These are phyloP conservation scores for Coelastrella sp. DNA, from an alignment of 139 green algal genomes.

Conservation along the genomic window DNA sequence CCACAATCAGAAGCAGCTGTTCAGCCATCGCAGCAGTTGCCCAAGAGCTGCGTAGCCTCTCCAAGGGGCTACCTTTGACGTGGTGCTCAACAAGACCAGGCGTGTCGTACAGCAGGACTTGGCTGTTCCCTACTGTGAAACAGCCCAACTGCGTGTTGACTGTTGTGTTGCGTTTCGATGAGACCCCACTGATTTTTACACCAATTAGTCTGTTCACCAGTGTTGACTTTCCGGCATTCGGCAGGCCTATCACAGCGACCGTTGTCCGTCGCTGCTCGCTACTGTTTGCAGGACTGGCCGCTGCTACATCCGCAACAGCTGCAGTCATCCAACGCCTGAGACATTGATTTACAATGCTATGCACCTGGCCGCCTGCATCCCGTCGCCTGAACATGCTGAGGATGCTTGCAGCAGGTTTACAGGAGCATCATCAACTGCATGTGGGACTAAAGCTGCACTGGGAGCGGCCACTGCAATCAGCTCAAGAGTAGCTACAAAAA, in stretches of 20 bases:
- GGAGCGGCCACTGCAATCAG: too few relatives aligned
- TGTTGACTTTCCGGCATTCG: slow-evolving; percentile 73
- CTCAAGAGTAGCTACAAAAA: too few relatives aligned
- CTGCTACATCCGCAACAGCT: too few relatives aligned
- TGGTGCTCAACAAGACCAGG: slow-evolving; percentile 70
- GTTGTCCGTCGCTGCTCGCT: slow-evolving; percentile 40
- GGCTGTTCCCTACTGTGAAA: slow-evolving; percentile 54
- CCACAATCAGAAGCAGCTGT: slow-evolving; percentile 77
- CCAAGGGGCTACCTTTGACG: slow-evolving; percentile 50
- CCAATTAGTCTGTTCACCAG: slow-evolving; percentile 70
- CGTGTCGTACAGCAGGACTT: slow-evolving; percentile 78
- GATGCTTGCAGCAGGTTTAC: too few relatives aligned
- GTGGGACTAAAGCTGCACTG: too few relatives aligned
- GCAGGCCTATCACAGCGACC: slow-evolving; percentile 63
- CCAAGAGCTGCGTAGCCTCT: slow-evolving; percentile 72
- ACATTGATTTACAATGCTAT: too few relatives aligned
- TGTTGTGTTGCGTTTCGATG: slow-evolving; percentile 88
- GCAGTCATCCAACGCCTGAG: too few relatives aligned
- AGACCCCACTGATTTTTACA: slow-evolving; percentile 80
- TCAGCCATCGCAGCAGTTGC: slow-evolving; percentile 66
- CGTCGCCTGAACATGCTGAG: too few relatives aligned
- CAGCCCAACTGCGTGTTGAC: slow-evolving; percentile 66
- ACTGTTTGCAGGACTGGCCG: too few relatives aligned
- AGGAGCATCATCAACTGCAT: too few relatives aligned
- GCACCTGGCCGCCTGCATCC: too few relatives aligned